phyloP scores from a whole-genome alignment of 208 protist species.

The Tetramitus jugosus region DNA sequence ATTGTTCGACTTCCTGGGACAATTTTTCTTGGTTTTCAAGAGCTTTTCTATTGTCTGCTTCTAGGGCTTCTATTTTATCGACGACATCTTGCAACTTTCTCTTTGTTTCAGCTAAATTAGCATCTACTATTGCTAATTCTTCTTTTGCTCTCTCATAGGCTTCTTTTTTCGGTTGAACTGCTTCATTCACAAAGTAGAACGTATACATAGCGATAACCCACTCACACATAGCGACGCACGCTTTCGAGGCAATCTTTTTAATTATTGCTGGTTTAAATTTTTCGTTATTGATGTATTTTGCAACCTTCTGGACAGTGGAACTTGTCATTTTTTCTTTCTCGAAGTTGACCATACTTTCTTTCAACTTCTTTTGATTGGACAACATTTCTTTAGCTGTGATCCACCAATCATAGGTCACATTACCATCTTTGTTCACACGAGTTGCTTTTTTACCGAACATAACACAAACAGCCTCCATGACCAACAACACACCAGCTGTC shows the following conservation, averaged over 20 bases:
- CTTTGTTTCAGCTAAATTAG: slow-evolving; percentile 73
- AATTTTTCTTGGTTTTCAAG: slow-evolving; percentile 87
- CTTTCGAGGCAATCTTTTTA: slow-evolving; percentile 79
- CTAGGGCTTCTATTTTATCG: slow-evolving; percentile 75
- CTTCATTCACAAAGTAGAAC: slow-evolving; percentile 88
- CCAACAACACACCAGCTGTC: slow-evolving; percentile 86
- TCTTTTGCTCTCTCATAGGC: slow-evolving; percentile 72
- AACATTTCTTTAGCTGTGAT: slow-evolving; percentile 79
- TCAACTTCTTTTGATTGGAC: slow-evolving; percentile 66
- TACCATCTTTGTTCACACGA: slow-evolving; percentile 73
- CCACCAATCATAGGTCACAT: slow-evolving; percentile 80
- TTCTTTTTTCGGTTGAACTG: slow-evolving; percentile 81
- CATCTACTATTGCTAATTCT: slow-evolving; percentile 76
- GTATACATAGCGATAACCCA: slow-evolving; percentile 95
- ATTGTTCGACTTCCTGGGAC: slow-evolving; percentile 74
- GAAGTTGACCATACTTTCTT: slow-evolving; percentile 83
- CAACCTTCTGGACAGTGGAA: slow-evolving; percentile 81
- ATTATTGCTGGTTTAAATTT: slow-evolving; percentile 77
- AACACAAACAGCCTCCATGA: slow-evolving; percentile 95
- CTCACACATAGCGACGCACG: slow-evolving; percentile 93
- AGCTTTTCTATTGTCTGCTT: slow-evolving; percentile 74
- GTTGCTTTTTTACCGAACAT: slow-evolving; percentile 88
- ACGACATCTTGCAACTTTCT: slow-evolving; percentile 76
- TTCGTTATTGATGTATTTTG: slow-evolving; percentile 39
- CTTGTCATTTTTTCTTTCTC: slow-evolving; percentile 92